Base-by-base conservation (phyloP, 1,284 basidiomycete species). In the Heterobasidion annosum region DNA sequence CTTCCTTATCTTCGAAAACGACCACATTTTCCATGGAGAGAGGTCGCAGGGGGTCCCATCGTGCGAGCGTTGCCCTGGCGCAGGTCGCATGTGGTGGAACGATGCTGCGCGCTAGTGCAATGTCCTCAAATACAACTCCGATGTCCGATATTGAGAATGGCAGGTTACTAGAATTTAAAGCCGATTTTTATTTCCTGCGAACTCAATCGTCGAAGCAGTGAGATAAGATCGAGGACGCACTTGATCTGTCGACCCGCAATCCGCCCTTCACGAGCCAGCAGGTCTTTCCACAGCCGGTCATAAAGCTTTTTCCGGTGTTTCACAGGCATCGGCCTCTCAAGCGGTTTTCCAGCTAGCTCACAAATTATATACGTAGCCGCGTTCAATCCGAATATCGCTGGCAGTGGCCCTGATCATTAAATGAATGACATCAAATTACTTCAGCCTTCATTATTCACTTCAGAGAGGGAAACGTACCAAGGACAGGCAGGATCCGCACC, bases 331-430 rank as follows among this genome's bases (percentile, higher is more conserved):
- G 91, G 90, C 60, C 93, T 91, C 37, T 74, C 70, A 48, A 95
- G 85, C 0, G 93, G 88, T 63, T 88, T 91, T 9, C 80, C 86
- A 0, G 91, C 90, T 40, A 97, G 70, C 50, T 88, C 86, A 64
- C 91, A 91, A 1, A 93, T 70, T 57, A 97, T 82, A 66, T 91
- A 96, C 1, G 91, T 91, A 13, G 91, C 90, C 50, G 88, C 85
- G 61, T 94, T 79, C 57, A 97, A 77, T 6, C 94, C 94, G 66
- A 98, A 98, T 56, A 93, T 82, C 1, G 89, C 83, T 0, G 93
- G 93, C 2, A 95, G 68, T 0, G 93, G 89, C 0, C 89, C 88
- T 85, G 54, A 5, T 34, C 34, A 42, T 32, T 48, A 47, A 8
- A 8, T 15, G 8, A 10, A 44, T 46, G 13, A 5, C 8, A 40